Conservation (phyloP, 306 rosid genomes). For the Malus orientalis region DNA sequence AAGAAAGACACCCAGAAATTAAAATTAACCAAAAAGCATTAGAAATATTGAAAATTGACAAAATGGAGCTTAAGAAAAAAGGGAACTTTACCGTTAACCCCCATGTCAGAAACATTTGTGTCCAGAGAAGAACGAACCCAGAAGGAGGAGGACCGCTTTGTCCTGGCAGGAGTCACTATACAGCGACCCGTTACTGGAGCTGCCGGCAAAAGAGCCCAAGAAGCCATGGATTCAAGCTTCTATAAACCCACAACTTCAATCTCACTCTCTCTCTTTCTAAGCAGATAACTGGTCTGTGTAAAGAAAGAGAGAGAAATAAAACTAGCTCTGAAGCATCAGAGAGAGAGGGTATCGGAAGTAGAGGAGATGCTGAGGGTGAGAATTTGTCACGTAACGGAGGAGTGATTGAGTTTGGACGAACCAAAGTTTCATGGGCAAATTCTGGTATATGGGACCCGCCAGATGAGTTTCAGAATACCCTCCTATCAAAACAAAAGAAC, state of each 20-base stretch:
- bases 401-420: background rate
- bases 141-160: slow-evolving; percentile 12
- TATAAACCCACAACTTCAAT: background rate
- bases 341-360: slow-evolving; percentile 34
- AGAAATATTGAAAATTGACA: background rate
- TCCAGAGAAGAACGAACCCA: slow-evolving; percentile 74
- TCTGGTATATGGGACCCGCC: background rate
- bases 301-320: background rate
- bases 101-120: slow-evolving; percentile 79
- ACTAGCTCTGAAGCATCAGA: background rate
- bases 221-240: slow-evolving; percentile 41
- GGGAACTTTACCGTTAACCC: slow-evolving; percentile 50
- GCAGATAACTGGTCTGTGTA: background rate
- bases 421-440: background rate
- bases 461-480: background rate
- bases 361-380: slow-evolving; percentile 47
- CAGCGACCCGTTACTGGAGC: slow-evolving; percentile 38
- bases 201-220: slow-evolving; percentile 48
- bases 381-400: slow-evolving; percentile 48
- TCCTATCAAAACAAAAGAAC: no score
- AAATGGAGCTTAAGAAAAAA: background rate
- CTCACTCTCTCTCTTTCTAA: background rate
- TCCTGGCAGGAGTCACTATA: slow-evolving; percentile 23
- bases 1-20: slow-evolving; percentile 3
- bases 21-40: background rate